A percentile compares a stretch with the other conserved stretches of the same genome.
phyloP scores from a whole-genome alignment of 768 basidiomycete species.

The Suillus variegatus region DNA sequence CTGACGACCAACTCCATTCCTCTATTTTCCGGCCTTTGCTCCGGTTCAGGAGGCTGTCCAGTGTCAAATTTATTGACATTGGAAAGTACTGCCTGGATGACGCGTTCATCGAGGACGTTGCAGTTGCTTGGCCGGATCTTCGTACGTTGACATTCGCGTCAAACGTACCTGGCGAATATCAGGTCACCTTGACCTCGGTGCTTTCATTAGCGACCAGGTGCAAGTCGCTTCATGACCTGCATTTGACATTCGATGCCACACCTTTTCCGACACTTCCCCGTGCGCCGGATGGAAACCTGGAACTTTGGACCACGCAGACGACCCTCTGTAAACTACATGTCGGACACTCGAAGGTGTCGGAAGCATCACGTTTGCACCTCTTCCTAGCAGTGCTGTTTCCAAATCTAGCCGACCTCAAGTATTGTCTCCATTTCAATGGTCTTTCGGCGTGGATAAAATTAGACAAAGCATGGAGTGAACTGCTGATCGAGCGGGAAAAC shows the following conservation, averaged over 20 bases:
- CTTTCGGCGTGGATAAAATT: neutral
- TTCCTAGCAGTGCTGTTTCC: neutral
- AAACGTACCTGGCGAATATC: too few relatives aligned
- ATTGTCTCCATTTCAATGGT: neutral
- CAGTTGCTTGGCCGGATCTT: neutral
- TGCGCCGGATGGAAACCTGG: neutral
- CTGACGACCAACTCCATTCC: neutral
- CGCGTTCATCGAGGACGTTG: neutral
- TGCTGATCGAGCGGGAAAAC: neutral
- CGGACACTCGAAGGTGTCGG: neutral
- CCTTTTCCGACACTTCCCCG: neutral
- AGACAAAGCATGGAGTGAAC: too few relatives aligned
- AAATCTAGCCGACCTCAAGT: neutral
- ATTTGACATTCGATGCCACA: neutral
- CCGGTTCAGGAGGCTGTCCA: neutral
- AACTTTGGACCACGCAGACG: neutral
- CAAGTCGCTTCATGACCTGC: neutral
- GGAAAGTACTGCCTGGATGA: neutral
- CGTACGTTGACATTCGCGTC: neutral
- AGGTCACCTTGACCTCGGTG: neutral
- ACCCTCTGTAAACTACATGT: neutral
- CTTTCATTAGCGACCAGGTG: neutral
- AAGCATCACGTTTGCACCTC: neutral
- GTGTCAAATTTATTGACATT: neutral
- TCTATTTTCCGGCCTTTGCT: conserved; percentile 2